Base-by-base conservation (phyloP, 2,329 filamentous ascomycete genomes). In the Dryadomyces quercus-mongolicae region DNA sequence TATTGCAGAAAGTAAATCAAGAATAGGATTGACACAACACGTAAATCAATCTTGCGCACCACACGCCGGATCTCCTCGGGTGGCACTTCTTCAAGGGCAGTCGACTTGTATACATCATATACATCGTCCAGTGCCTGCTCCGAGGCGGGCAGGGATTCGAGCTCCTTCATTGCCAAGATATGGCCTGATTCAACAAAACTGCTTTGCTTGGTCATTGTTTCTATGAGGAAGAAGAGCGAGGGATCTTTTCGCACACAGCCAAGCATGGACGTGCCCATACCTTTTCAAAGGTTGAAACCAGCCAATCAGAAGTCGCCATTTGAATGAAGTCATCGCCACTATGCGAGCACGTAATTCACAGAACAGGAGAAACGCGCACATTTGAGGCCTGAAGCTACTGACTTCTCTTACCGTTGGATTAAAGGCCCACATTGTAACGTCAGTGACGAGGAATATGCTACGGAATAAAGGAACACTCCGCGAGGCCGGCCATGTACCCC, bases 1-100 rank as follows among this genome's bases (percentile, higher is more conserved):
- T 81, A 82, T 60, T 81, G 80, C 57, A 82, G 63, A 67, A 76
- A 75, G 60, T 82, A 82, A 0, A 75, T 80, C 46, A 75, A 59
- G 57, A 82, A 81, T 8, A 82, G 65, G 8, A 82, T 65, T 0
- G 80, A 77, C 7, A 83, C 74, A 12, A 83, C 66, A 16, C 68
- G 68, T 58, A 66, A 66, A 62, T 83, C 80, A 55, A 83, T 81
- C 63, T 81, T 81, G 40, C 71, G 68, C 52, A 82, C 55, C 5
- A 80, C 71, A 7, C 62, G 65, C 62, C 63, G 53, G 51, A 59
- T 57, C 55, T 68, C 66, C 12, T 55, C 57, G 21, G 59, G 57
- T 8, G 62, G 46, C 21, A 60, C 61, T 10, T 57, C 54, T 12
- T 58, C 54, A 38, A 20, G 13, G 13, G 20, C 40, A 6, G 61